phyloP scores from a whole-genome alignment of 2,329 filamentous ascomycete species.

The Aspergillus fructus region DNA sequence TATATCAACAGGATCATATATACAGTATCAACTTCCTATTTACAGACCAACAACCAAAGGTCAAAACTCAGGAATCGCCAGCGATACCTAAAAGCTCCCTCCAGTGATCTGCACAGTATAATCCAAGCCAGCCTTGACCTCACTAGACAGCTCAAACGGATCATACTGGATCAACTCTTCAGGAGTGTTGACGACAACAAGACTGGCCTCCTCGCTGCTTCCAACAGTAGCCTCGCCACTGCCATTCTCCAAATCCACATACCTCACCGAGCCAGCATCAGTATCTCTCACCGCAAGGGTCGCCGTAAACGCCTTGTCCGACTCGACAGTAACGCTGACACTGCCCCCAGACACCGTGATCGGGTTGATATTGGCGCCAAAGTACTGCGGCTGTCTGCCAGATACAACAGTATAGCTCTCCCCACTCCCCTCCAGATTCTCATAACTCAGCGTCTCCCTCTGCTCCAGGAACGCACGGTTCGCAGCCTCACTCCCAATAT shows the following conservation, averaged over 20 bases:
- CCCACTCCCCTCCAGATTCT: constrained; percentile 1
- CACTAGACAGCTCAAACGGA: not conserved
- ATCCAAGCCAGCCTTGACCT: constrained; percentile 2
- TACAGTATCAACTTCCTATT: not conserved
- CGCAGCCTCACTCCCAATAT: constrained; percentile 7
- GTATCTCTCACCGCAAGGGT: constrained; percentile 8
- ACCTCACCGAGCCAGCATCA: constrained; percentile 3
- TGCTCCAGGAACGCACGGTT: constrained; percentile 10
- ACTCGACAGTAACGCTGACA: constrained; percentile 1
- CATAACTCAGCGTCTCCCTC: constrained; percentile 1
- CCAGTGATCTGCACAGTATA: constrained; percentile 1
- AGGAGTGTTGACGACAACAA: constrained; percentile 12
- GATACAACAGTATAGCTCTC: constrained; percentile 7
- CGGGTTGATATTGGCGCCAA: constrained; percentile 14
- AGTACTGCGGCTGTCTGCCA: constrained; percentile 7
- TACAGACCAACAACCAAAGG: not conserved
- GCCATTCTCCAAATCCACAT: constrained; percentile 7
- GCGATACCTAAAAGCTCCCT: not conserved
- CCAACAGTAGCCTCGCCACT: not conserved
- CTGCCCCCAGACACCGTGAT: not conserved
- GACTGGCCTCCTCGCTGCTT: constrained; percentile 6
- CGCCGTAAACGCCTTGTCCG: not conserved
- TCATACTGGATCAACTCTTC: constrained; percentile 4
- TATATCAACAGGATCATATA: not conserved
- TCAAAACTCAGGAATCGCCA: not conserved